Percentiles rank a stretch among this genome's conserved stretches.
Conservation (phyloP, 345 rosid genomes). For the Cardamine chenopodiifolia region DNA sequence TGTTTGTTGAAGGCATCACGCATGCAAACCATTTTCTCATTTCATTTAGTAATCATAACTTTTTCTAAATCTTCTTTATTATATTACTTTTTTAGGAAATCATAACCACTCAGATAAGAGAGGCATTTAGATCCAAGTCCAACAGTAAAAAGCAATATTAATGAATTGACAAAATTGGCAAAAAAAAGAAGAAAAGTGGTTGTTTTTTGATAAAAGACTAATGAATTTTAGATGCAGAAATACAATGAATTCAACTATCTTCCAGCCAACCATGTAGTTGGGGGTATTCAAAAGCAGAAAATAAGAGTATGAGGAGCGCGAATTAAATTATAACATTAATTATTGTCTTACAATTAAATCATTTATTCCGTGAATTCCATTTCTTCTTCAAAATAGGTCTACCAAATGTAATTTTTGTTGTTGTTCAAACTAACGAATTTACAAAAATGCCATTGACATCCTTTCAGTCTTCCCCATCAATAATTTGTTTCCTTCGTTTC, state of each 20-base stretch:
- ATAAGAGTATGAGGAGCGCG: not conserved
- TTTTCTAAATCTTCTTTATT: not conserved
- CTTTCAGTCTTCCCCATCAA: not conserved
- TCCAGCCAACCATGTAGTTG: constrained; percentile 33
- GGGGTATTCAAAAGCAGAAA: not conserved
- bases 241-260: constrained; percentile 31
- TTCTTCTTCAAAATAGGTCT: not conserved
- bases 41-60: constrained; percentile 6
- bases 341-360: not conserved
- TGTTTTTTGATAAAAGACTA: not conserved
- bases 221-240: constrained; percentile 10
- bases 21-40: constrained; percentile 28
- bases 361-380: not conserved
- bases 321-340: not conserved
- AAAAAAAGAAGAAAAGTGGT: not conserved
- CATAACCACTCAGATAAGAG: not conserved
- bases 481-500: not conserved
- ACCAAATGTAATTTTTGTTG: not conserved
- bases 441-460: not conserved
- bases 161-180: not conserved
- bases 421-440: not conserved
- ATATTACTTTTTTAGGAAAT: not conserved
- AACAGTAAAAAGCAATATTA: not conserved
- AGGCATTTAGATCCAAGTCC: not conserved
- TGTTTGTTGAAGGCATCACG: constrained; percentile 34